A percentile compares a stretch with the other conserved stretches of the same genome.
Evolutionary conservation across 257 asterid species (phyloP).

Genomic region (Gentiana dahurica): DNA sequence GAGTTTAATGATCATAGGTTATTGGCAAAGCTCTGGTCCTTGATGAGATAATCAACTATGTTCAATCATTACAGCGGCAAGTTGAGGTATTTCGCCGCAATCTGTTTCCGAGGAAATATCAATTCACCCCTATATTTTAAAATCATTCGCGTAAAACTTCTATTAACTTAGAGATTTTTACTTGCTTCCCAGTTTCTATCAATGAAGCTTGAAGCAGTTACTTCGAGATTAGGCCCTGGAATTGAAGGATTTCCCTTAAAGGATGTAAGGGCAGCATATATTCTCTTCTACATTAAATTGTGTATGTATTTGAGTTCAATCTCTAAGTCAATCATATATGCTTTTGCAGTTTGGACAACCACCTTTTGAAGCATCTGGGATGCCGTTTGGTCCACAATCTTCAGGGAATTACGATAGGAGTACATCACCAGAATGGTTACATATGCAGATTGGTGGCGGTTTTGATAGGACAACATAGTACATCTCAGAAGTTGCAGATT

Average conservation of each 20-base stretch:
- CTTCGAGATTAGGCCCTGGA: constrained; percentile 40
- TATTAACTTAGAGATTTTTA: constrained; percentile 1
- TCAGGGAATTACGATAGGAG: constrained; percentile 49
- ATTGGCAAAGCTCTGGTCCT: constrained; percentile 83
- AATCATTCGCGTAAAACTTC: background rate
- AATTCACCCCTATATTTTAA: background rate
- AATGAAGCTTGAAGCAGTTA: constrained; percentile 92
- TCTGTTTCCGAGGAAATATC: background rate
- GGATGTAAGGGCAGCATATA: background rate
- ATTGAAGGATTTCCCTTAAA: constrained; percentile 65
- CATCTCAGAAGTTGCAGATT: too few relatives aligned
- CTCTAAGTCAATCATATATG: too few relatives aligned
- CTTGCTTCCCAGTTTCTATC: constrained; percentile 61
- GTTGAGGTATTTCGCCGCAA: constrained; percentile 24
- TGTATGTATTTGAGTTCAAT: too few relatives aligned
- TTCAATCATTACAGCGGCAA: constrained; percentile 81
- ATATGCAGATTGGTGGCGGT: constrained; percentile 92
- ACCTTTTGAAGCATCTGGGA: constrained; percentile 44
- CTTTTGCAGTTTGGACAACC: constrained; percentile 52
- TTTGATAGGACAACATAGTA: constrained; percentile 35
- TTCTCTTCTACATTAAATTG: background rate
- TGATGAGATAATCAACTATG: constrained; percentile 82
- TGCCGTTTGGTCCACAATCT: constrained; percentile 59
- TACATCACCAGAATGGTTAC: constrained; percentile 83
- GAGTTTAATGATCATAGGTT: constrained; percentile 24